Evolutionary conservation across 208 protist genomes (phyloP).

Genomic region (Acanthamoeba healyi): DNA sequence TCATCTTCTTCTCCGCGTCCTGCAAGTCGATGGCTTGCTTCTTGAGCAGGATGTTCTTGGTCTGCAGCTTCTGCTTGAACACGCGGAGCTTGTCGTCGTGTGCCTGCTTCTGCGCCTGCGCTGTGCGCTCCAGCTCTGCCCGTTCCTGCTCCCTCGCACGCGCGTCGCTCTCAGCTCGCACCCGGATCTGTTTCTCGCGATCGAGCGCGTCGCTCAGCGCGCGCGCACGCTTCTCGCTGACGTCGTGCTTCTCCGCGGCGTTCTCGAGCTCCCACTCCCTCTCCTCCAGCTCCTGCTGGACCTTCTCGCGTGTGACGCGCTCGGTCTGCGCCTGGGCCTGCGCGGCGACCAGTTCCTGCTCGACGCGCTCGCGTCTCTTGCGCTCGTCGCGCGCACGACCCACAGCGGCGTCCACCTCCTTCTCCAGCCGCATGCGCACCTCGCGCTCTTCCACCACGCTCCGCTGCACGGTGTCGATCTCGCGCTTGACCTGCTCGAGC

Average conservation of each 20-base stretch:
- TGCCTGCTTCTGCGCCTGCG: background rate
- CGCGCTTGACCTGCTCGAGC: constrained; percentile 27
- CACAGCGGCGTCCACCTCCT: background rate
- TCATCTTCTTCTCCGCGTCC: background rate
- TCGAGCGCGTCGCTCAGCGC: background rate
- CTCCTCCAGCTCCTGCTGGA: constrained; percentile 11
- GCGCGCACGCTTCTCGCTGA: background rate
- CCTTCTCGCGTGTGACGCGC: background rate
- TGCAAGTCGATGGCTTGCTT: background rate
- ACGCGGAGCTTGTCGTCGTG: background rate
- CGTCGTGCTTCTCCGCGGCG: background rate
- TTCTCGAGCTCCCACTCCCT: background rate
- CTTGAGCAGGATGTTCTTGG: background rate
- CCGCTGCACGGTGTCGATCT: background rate
- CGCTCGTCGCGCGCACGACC: background rate
- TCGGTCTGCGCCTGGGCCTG: background rate
- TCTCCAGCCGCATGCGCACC: background rate
- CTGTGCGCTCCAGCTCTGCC: background rate
- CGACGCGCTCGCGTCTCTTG: constrained; percentile 4
- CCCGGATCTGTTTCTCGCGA: background rate
- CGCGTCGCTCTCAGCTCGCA: background rate
- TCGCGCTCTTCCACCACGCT: background rate
- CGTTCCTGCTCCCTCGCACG: too few relatives aligned
- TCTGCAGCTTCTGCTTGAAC: background rate
- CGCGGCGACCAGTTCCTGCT: background rate